Percentiles rank a stretch among this genome's conserved stretches.
phyloP scores from a whole-genome alignment of 495 filamentous ascomycete species.

The Wilcoxina mikolae region DNA sequence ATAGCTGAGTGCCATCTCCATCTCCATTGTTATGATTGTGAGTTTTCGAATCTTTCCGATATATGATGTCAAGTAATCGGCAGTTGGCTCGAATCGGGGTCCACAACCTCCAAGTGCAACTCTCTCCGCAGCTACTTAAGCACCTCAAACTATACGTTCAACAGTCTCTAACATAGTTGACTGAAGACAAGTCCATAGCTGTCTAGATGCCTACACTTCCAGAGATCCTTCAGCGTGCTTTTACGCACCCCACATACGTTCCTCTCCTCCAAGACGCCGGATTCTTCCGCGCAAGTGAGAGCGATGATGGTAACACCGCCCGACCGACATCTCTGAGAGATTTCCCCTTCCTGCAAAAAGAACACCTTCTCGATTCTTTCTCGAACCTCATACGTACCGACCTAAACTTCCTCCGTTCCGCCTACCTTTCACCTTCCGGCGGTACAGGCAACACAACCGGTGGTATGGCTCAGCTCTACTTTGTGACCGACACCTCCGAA shows the following conservation, averaged over 20 bases:
- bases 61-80: too few relatives aligned
- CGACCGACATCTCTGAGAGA: too few relatives aligned
- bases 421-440: slow-evolving; percentile 12
- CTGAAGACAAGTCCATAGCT: too few relatives aligned
- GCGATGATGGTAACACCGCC: neutral
- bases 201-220: slow-evolving; percentile 6
- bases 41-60: too few relatives aligned
- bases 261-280: slow-evolving; percentile 8
- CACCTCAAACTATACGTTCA: too few relatives aligned
- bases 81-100: too few relatives aligned
- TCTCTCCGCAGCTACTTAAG: too few relatives aligned
- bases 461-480: neutral
- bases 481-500: neutral
- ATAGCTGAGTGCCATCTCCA: too few relatives aligned
- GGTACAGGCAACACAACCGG: slow-evolving; percentile 9
- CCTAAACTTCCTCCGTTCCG: slow-evolving; percentile 6
- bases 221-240: slow-evolving; percentile 27
- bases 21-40: too few relatives aligned
- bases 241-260: slow-evolving; percentile 30
- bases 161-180: too few relatives aligned
- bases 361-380: neutral
- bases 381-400: slow-evolving; percentile 7
- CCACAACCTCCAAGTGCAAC: too few relatives aligned
- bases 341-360: neutral
- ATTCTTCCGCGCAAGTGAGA: neutral